phyloP scores from a whole-genome alignment of 805 yeast species.

The Myxozyma sirexii region DNA sequence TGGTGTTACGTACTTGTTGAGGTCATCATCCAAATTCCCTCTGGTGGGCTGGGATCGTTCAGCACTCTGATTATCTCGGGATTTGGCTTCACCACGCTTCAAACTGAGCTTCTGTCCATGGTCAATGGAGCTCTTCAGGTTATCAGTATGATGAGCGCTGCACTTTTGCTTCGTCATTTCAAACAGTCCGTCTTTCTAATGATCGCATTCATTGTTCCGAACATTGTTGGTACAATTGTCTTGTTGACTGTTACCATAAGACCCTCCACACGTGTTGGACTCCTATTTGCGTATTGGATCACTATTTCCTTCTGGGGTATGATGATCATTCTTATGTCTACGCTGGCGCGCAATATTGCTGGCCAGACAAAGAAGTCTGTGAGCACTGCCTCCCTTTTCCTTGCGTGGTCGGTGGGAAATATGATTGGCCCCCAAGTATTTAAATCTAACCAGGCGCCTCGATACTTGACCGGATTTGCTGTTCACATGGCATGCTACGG shows the following conservation, averaged over 20 bases:
- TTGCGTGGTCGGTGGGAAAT: slow-evolving; percentile 69
- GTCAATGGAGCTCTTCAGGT: slow-evolving; percentile 43
- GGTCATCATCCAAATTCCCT: slow-evolving; percentile 48
- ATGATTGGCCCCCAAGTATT: slow-evolving; percentile 69
- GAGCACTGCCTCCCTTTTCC: slow-evolving; percentile 58
- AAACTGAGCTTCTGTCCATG: slow-evolving; percentile 48
- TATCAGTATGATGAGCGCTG: slow-evolving; percentile 46
- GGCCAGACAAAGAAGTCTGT: slow-evolving; percentile 75
- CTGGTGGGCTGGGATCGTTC: slow-evolving; percentile 34
- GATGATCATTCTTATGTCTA: slow-evolving; percentile 31
- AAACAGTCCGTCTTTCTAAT: background rate
- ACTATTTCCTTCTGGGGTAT: slow-evolving; percentile 38
- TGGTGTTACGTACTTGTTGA: slow-evolving; percentile 50
- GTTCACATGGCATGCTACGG: slow-evolving; percentile 6
- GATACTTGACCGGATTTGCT: background rate
- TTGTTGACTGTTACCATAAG: background rate
- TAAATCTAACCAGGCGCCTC: slow-evolving; percentile 54
- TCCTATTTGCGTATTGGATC: slow-evolving; percentile 40
- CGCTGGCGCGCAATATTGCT: slow-evolving; percentile 52
- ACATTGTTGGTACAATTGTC: slow-evolving; percentile 19
- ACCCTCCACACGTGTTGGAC: slow-evolving; percentile 27
- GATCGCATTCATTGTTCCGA: slow-evolving; percentile 22
- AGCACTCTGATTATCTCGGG: slow-evolving; percentile 47
- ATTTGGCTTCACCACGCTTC: slow-evolving; percentile 44
- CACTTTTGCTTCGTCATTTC: slow-evolving; percentile 41